Percentiles rank a stretch among this genome's conserved stretches.
Evolutionary conservation across 2,329 filamentous ascomycete genomes (phyloP).

Genomic region (Alternaria conjuncta): DNA sequence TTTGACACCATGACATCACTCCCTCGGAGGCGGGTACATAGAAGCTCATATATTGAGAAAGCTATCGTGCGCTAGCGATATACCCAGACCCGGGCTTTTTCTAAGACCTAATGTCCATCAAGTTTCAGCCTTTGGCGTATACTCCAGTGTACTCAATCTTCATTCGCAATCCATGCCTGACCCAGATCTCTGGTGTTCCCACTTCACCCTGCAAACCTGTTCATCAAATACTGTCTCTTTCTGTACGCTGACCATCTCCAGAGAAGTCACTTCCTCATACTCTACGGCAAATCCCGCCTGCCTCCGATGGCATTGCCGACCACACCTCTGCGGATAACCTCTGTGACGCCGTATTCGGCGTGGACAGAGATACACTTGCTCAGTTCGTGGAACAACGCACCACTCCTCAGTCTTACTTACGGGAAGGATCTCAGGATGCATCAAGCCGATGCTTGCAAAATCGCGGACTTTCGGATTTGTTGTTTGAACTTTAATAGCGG

Average conservation of each 20-base stretch:
- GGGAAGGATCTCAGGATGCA: background rate
- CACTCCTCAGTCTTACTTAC: background rate
- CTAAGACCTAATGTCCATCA: too few species aligned
- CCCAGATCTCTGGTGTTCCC: too few species aligned
- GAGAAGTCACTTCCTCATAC: slow-evolving; percentile 16
- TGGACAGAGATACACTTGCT: slow-evolving; percentile 23
- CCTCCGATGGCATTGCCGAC: background rate
- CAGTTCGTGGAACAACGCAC: background rate
- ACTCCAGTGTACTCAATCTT: too few species aligned
- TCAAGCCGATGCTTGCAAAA: background rate
- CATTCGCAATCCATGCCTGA: too few species aligned
- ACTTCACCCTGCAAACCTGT: background rate
- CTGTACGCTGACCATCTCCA: slow-evolving; percentile 12
- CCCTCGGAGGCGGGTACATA: too few species aligned
- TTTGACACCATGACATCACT: background rate
- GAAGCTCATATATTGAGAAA: too few species aligned
- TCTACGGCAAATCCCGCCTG: background rate
- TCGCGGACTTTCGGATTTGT: background rate
- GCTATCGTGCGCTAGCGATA: too few species aligned
- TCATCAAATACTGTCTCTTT: slow-evolving; percentile 14
- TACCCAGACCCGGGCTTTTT: too few species aligned
- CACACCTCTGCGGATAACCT: background rate
- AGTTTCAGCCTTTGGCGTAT: too few species aligned
- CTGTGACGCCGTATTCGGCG: slow-evolving; percentile 14
- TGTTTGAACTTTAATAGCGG: slow-evolving; percentile 21